These are phyloP conservation scores for Strobilomyces dryophilus DNA, from an alignment of 768 basidiomycete genomes.

Conservation along the genomic window DNA sequence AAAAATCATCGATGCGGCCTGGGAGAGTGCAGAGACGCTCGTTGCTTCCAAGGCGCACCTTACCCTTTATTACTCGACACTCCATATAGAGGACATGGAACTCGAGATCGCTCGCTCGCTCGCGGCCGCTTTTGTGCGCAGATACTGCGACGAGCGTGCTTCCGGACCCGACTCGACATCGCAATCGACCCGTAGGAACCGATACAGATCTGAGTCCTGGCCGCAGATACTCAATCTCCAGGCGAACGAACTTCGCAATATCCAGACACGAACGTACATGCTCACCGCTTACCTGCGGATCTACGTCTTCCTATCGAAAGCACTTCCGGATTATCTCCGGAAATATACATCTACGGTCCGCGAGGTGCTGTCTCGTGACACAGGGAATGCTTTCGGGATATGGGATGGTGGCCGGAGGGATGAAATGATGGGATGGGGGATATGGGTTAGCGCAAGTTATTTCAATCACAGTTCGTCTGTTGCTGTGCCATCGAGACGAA, in stretches of 20 bases:
- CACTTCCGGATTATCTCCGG: slow-evolving; percentile 27
- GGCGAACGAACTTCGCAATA: slow-evolving; percentile 49
- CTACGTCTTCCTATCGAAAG: slow-evolving; percentile 48
- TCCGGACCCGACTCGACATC: slow-evolving; percentile 8
- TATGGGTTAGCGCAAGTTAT: slow-evolving; percentile 58
- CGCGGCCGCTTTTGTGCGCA: slow-evolving; percentile 46
- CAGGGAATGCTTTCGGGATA: slow-evolving; percentile 66
- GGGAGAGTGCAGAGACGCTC: slow-evolving; percentile 40
- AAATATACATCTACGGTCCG: slow-evolving; percentile 45
- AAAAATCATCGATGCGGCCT: slow-evolving; percentile 41
- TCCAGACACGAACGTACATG: slow-evolving; percentile 44
- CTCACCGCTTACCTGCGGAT: slow-evolving; percentile 50
- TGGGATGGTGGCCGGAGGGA: slow-evolving; percentile 49
- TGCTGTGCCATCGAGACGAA: neutral
- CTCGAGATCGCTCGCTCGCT: slow-evolving; percentile 56
- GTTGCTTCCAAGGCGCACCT: slow-evolving; percentile 20
- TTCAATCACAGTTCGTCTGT: slow-evolving; percentile 60
- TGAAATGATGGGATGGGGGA: slow-evolving; percentile 65
- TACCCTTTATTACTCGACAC: slow-evolving; percentile 24
- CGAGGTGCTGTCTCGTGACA: slow-evolving; percentile 53
- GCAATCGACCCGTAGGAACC: neutral
- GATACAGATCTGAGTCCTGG: slow-evolving; percentile 34
- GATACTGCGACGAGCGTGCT: slow-evolving; percentile 27
- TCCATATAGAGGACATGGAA: slow-evolving; percentile 47
- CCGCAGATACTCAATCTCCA: slow-evolving; percentile 50